Evolutionary conservation across 2,329 filamentous ascomycete species (phyloP).

Genomic region (Aspergillus sergii): DNA sequence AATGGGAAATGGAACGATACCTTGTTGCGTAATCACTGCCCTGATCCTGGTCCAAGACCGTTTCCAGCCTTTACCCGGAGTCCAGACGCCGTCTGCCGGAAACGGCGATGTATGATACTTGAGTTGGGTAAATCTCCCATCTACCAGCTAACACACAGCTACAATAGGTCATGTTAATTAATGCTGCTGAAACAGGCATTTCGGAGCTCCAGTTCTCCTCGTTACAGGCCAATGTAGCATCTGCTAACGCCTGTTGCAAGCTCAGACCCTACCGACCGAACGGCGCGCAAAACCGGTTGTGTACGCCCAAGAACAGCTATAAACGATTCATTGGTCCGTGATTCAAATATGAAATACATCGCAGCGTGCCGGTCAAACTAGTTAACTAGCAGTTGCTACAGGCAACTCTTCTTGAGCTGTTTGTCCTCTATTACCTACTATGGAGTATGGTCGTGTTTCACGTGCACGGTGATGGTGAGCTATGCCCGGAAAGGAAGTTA

Average conservation of each 20-base stretch:
- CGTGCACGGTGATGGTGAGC: too few species aligned
- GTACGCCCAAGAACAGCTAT: background rate
- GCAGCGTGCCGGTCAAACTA: fast-evolving
- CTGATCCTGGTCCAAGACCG: background rate
- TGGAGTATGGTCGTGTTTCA: too few species aligned
- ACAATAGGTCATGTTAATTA: fast-evolving
- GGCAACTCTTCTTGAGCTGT: background rate
- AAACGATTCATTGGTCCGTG: background rate
- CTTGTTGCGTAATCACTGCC: background rate
- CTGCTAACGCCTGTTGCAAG: background rate
- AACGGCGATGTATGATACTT: background rate
- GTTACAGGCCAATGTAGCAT: background rate
- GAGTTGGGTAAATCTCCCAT: background rate
- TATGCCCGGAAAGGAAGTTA: too few species aligned
- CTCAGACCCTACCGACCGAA: constrained; percentile 11
- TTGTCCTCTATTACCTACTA: too few species aligned
- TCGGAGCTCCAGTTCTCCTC: background rate
- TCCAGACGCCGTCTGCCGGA: background rate
- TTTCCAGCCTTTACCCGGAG: background rate
- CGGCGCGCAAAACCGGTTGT: background rate
- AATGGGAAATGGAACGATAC: background rate
- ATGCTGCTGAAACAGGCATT: background rate
- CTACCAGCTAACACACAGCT: background rate
- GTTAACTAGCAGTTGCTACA: background rate
- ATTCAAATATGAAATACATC: background rate